Conservation (phyloP, 2,329 filamentous ascomycete genomes). For the Aspergillus caelatus region DNA sequence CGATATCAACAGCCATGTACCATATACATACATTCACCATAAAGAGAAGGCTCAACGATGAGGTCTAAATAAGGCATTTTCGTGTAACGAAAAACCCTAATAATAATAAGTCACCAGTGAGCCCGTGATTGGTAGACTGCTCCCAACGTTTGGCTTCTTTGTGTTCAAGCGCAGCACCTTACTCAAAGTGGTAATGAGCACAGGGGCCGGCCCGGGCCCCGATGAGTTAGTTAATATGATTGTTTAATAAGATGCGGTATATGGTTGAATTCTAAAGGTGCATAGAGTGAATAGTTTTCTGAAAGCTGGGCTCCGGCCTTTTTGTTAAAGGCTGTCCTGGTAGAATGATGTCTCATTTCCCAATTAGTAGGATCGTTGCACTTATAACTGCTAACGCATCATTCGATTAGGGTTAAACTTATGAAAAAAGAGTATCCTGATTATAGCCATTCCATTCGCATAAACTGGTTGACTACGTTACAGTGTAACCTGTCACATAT, state of each 20-base stretch:
- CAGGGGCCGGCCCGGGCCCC: not conserved
- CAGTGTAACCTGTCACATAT: too few species aligned
- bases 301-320: not conserved
- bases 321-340: accelerated
- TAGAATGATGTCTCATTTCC: not conserved
- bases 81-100: not conserved
- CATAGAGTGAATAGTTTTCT: not conserved
- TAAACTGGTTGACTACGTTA: not conserved
- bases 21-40: not conserved
- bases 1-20: too few species aligned
- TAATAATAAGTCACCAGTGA: not conserved
- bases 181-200: not conserved
- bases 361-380: not conserved
- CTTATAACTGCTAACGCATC: not conserved
- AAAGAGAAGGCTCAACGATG: not conserved
- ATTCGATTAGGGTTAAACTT: not conserved
- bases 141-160: not conserved
- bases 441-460: not conserved
- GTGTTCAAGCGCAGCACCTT: not conserved
- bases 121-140: not conserved
- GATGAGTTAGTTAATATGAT: not conserved
- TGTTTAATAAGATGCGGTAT: not conserved
- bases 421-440: not conserved
- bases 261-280: not conserved
- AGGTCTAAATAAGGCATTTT: not conserved